Evolutionary conservation across 163 green algal genomes (phyloP), one percentile per base, ranked within the genome.

Genomic region (Chlamydomonas reinhardtii): DNA sequence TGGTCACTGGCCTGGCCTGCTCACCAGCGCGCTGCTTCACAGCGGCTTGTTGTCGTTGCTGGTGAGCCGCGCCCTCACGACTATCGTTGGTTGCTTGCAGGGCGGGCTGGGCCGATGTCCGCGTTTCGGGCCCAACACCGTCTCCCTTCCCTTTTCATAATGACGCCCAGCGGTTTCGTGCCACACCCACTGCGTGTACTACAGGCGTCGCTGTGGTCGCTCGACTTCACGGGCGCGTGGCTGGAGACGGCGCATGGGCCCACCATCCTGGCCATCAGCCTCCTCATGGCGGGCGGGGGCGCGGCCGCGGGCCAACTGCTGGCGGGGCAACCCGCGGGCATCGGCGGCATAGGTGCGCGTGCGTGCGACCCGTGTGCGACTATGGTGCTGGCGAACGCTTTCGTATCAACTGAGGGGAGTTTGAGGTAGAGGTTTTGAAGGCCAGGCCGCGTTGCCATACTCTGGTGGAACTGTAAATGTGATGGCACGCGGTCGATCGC

Each of bases 1-100:
- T 1, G 80, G 80, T 29, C 25, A 79, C 6, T 14, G 65, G 9
- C 70, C 70, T 27, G 65, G 70, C 35, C 56, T 86, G 31, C 24
- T 80, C 25, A 80, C 25, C 43, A 86, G 80, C 80, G n/a, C 69
- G 24, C 15, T 86, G 69, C 80, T 86, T 35, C 80, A 86, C 80
- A 86, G 80, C 80, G 80, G 80, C 12, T 29, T 86, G 15, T 14
- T 79, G 35, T 86, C 80, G 1, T 56, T 86, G 70, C 4, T 32
- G 80, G 80, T 86, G 35, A 31, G 80, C 17, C 11, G 39, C 39
- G 39, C 5, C 39, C 8, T 8, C 39, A 48, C 39, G n/a, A n/a
- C n/a, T n/a, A n/a, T n/a, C n/a, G n/a, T n/a, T n/a, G n/a, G n/a
- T n/a, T n/a, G n/a, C n/a, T n/a, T n/a, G n/a, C n/a, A n/a, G n/a